A percentile compares a stretch with the other conserved stretches of the same genome.
phyloP scores from a whole-genome alignment of 352 stramenopile genomes.

The Phytophthora podocarpi region DNA sequence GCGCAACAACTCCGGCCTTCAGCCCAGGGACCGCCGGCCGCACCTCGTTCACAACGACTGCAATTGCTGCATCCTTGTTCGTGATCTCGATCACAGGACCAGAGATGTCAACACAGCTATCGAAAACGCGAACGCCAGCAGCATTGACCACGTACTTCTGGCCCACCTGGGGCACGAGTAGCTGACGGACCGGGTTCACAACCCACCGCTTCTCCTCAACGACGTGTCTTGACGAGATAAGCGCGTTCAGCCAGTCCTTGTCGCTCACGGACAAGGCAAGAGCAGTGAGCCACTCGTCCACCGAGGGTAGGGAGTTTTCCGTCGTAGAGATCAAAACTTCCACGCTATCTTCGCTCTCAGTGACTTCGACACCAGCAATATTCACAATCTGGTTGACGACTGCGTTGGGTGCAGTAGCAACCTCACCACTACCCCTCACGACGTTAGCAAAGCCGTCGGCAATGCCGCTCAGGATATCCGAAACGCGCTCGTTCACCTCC shows the following conservation, averaged over 20 bases:
- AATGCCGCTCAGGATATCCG: constrained; percentile 76
- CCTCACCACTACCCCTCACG: constrained; percentile 33
- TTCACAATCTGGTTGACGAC: constrained; percentile 15
- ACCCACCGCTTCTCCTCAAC: constrained; percentile 65
- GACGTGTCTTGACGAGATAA: constrained; percentile 62
- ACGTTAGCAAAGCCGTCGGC: constrained; percentile 57
- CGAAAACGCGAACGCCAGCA: constrained; percentile 45
- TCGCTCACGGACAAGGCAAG: constrained; percentile 41
- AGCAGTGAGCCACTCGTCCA: constrained; percentile 46
- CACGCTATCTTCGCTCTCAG: constrained; percentile 25
- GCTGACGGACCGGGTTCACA: constrained; percentile 57
- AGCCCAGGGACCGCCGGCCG: constrained; percentile 64
- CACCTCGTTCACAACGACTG: constrained; percentile 58
- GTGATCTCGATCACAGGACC: constrained; percentile 61
- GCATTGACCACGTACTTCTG: constrained; percentile 50
- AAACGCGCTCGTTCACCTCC: constrained; percentile 73
- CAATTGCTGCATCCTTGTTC: constrained; percentile 41
- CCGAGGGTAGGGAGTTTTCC: constrained; percentile 29
- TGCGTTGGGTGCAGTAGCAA: neutral
- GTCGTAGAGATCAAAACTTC: constrained; percentile 38
- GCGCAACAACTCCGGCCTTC: constrained; percentile 41
- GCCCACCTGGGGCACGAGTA: constrained; percentile 51
- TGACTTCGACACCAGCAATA: constrained; percentile 37
- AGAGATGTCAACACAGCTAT: constrained; percentile 36
- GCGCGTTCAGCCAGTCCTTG: constrained; percentile 55